Evolutionary conservation across 2,329 filamentous ascomycete genomes (phyloP), one percentile per base, ranked within the genome.

Genomic region (Penicillium fuscoglaucum): DNA sequence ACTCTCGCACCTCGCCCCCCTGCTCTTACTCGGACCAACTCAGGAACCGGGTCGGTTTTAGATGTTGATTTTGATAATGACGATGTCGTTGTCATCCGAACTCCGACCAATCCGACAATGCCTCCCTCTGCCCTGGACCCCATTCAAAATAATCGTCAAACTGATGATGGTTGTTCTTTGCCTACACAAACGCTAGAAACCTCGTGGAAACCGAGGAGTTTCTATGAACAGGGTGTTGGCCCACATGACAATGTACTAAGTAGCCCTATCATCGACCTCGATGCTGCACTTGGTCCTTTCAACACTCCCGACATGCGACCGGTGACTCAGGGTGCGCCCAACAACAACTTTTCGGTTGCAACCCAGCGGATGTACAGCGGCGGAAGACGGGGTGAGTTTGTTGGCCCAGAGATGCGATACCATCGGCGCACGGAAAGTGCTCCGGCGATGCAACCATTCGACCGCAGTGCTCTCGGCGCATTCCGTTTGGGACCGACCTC

Each of bases 271-370:
- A 96, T 99, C 62, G 95, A 99, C 73, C 80, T 99, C 43, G 95
- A 99, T 76, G 93, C 93, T 19, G 95, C 93, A 28, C 82, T 98
- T 1, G 93, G 92, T 1, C 92, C 93, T 0, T 96, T 96, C 75
- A 95, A 96, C 68, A 96, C 92, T 0, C 77, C 78, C 8, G 77
- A 78, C 52, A 76, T 76, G 66, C 70, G 72, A n/a, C 67, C 70
- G 19, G 65, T 13, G 2, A 17, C 69, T 24, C 66, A 64, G 37
- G 63, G 67, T 58, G 61, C 70, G 3, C 66, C 68, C 26, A 76
- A 72, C 56, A 72, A 75, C 55, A 72, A 75, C 7, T 77, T 79
- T 53, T 73, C 75, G 7, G 67, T 71, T 49, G 75, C 73, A 48
- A 75, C 75, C 6, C 76, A 72, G 55, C 73, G 77, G 35, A 79